These are phyloP conservation scores for Colletotrichum costaricense DNA, from an alignment of 2,329 filamentous ascomycete genomes.

Conservation along the genomic window DNA sequence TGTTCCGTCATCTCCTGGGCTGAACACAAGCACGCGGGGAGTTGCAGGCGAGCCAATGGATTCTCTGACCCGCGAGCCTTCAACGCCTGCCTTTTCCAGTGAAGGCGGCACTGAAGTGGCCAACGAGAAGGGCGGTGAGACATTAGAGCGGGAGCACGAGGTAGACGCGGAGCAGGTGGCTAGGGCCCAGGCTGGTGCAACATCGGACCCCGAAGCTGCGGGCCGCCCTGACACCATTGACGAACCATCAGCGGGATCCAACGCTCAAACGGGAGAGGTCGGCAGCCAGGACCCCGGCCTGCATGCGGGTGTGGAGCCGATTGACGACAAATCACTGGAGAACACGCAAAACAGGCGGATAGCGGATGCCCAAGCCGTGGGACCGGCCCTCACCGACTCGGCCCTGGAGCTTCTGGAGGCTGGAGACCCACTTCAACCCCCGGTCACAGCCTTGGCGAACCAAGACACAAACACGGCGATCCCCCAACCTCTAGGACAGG, in stretches of 20 bases:
- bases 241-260: conserved; percentile 18
- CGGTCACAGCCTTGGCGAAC: conserved; percentile 33
- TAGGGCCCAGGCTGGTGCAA: conserved; percentile 32
- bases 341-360: conserved; percentile 35
- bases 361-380: conserved; percentile 36
- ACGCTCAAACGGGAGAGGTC: conserved; percentile 22
- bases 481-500: conserved; percentile 30
- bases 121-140: conserved; percentile 35
- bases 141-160: conserved; percentile 6
- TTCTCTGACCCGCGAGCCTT: not conserved
- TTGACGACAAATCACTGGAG: conserved; percentile 32
- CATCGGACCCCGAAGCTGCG: conserved; percentile 25
- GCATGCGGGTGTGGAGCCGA: conserved; percentile 32
- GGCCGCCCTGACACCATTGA: conserved; percentile 25
- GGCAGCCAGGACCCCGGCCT: conserved; percentile 21
- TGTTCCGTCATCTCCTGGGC: conserved; percentile 23
- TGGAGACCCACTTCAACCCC: conserved; percentile 33
- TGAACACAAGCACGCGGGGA: conserved; percentile 18
- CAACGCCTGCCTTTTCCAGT: not conserved
- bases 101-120: not conserved
- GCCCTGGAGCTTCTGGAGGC: conserved; percentile 34
- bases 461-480: conserved; percentile 36
- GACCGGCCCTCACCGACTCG: conserved; percentile 37
- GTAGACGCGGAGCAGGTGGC: conserved; percentile 20
- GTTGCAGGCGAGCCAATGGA: conserved; percentile 4